A percentile compares a stretch with the other conserved stretches of the same genome.
These are phyloP conservation scores for Dactylellina cionopaga DNA, from an alignment of 2,329 filamentous ascomycete genomes.

Conservation along the genomic window DNA sequence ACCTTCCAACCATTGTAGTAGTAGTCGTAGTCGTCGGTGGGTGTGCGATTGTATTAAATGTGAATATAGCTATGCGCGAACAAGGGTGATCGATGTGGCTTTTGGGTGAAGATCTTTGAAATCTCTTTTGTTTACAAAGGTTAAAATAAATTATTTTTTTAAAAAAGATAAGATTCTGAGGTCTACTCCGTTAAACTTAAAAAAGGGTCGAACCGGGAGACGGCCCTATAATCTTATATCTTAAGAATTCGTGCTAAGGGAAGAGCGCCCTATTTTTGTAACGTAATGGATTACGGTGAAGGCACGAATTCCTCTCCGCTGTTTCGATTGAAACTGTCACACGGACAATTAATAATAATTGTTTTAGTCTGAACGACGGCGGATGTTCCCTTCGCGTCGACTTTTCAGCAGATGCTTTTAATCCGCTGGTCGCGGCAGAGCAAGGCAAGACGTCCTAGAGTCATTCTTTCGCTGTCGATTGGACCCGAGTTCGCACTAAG, in stretches of 20 bases:
- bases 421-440: constrained; percentile 14
- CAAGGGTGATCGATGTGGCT: too few relatives aligned
- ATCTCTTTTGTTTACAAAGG: too few relatives aligned
- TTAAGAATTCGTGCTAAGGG: background rate
- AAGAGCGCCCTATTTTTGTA: constrained; percentile 30
- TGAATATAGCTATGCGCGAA: too few relatives aligned
- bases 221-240: background rate
- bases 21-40: background rate
- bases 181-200: constrained; percentile 21
- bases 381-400: constrained; percentile 16
- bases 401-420: constrained; percentile 6
- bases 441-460: constrained; percentile 20
- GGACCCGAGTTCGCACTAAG: background rate
- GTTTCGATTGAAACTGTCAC: background rate
- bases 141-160: too few relatives aligned
- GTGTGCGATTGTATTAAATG: too few relatives aligned
- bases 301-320: constrained; percentile 27
- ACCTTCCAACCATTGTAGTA: constrained; percentile 61
- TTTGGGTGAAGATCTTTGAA: too few relatives aligned
- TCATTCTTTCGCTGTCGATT: background rate
- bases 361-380: background rate
- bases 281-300: constrained; percentile 22
- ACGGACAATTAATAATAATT: constrained; percentile 31
- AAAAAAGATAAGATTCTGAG: constrained; percentile 6
- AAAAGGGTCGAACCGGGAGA: constrained; percentile 2